phyloP scores from a whole-genome alignment of 257 asterid genomes.

The Apocynum venetum region DNA sequence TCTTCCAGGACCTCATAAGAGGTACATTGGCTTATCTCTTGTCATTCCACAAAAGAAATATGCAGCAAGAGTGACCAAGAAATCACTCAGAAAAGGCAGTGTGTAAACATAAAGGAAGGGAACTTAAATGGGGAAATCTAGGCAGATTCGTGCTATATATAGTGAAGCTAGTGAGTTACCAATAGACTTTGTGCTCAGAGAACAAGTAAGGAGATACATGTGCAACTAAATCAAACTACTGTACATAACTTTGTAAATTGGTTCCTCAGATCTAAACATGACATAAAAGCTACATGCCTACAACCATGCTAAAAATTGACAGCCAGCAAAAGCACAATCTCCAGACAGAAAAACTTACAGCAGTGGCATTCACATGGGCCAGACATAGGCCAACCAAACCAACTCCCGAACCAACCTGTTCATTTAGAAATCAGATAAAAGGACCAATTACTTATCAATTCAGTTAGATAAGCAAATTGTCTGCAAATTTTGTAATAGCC shows the following conservation, averaged over 20 bases:
- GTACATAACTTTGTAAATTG: background rate
- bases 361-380: conserved; percentile 70
- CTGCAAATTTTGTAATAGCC: background rate
- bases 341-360: conserved; percentile 35
- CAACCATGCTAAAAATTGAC: background rate
- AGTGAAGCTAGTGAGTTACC: background rate
- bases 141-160: background rate
- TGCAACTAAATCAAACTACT: background rate
- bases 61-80: background rate
- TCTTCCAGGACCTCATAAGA: background rate
- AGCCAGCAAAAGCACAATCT: too few species aligned
- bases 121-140: background rate
- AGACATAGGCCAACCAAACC: conserved; percentile 89
- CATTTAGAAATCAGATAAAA: background rate
- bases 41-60: too few species aligned
- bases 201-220: background rate
- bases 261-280: background rate
- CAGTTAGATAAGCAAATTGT: background rate
- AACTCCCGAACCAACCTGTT: conserved; percentile 91
- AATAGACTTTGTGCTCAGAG: background rate
- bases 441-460: background rate
- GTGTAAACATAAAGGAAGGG: background rate
- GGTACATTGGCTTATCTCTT: background rate
- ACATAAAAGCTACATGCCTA: background rate
- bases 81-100: too few species aligned